Evolutionary conservation across 495 filamentous ascomycete genomes (phyloP).

Genomic region (Achaetomiella virescens): DNA sequence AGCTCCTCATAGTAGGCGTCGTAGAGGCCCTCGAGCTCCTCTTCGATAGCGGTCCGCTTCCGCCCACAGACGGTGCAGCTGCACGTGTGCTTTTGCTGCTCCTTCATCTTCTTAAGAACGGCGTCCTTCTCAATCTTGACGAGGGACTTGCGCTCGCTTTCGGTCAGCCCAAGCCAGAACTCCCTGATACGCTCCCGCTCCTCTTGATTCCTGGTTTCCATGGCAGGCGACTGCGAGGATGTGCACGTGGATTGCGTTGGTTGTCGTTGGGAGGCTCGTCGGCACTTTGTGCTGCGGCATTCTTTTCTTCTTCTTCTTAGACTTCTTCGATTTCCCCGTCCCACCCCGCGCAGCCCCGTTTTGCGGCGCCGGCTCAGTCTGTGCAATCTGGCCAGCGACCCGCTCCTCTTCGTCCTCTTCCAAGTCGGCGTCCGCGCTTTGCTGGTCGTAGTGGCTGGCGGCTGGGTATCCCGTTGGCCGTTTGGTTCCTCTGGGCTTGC

Average conservation of each 20-base stretch:
- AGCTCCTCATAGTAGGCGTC: slow-evolving; percentile 99
- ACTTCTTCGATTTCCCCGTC: slow-evolving; percentile 46
- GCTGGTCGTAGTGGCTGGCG: slow-evolving; percentile 28
- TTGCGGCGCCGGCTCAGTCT: slow-evolving; percentile 2
- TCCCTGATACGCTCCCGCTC: slow-evolving; percentile 96
- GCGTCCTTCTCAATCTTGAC: slow-evolving; percentile 99
- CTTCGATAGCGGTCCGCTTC: slow-evolving; percentile 95
- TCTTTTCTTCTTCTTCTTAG: slow-evolving; percentile 59
- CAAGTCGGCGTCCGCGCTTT: slow-evolving; percentile 24
- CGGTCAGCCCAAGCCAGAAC: slow-evolving; percentile 95
- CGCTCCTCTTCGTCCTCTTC: slow-evolving; percentile 26
- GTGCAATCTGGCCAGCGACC: background rate
- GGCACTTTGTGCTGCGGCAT: slow-evolving; percentile 3
- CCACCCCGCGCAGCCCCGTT: slow-evolving; percentile 14
- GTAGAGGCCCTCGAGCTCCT: slow-evolving; percentile 97
- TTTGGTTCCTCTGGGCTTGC: slow-evolving; percentile 21
- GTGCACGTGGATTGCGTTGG: slow-evolving; percentile 14
- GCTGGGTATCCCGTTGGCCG: slow-evolving; percentile 38
- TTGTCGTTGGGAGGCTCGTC: slow-evolving; percentile 12
- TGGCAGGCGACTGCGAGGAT: slow-evolving; percentile 1
- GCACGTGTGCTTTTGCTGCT: slow-evolving; percentile 98
- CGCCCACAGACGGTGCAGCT: slow-evolving; percentile 95
- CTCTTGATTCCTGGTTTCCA: slow-evolving; percentile 94
- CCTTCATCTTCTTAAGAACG: slow-evolving; percentile 98
- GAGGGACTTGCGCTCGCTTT: slow-evolving; percentile 85